phyloP scores from a whole-genome alignment of 306 rosid genomes.

The Datisca glomerata region DNA sequence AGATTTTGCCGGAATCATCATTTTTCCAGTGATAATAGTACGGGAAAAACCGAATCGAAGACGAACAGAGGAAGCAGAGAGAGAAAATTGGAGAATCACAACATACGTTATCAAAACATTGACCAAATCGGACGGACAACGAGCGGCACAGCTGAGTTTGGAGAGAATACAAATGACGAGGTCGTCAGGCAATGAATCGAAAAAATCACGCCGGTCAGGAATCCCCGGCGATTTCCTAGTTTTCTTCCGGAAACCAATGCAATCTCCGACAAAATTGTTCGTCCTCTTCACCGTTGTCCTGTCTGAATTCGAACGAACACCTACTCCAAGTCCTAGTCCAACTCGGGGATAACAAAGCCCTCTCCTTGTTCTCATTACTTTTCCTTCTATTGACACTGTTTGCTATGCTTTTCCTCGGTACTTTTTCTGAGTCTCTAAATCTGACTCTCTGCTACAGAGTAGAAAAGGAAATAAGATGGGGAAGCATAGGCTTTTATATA shows the following conservation, averaged over 20 bases:
- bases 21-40: no score
- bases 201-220: conserved; percentile 20
- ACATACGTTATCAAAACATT: conserved; percentile 57
- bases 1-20: no score
- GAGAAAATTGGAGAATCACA: background rate
- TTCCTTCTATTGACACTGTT: background rate
- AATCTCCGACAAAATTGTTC: conserved; percentile 17
- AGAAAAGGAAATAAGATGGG: no score
- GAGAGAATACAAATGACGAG: conserved; percentile 53
- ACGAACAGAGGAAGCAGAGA: background rate
- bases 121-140: conserved; percentile 54
- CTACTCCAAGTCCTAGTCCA: no score
- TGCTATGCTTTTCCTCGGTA: no score
- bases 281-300: conserved; percentile 20
- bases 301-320: conserved; percentile 24
- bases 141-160: conserved; percentile 47
- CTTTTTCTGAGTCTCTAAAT: no score
- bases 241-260: conserved; percentile 26
- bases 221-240: conserved; percentile 16
- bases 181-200: conserved; percentile 68
- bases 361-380: conserved; percentile 50
- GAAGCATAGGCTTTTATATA: no score
- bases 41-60: background rate
- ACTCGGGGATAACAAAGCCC: conserved; percentile 36
- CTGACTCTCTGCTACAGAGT: no score